Base-by-base conservation (phyloP, 2,329 filamentous ascomycete species). In the Fusarium sp. region DNA sequence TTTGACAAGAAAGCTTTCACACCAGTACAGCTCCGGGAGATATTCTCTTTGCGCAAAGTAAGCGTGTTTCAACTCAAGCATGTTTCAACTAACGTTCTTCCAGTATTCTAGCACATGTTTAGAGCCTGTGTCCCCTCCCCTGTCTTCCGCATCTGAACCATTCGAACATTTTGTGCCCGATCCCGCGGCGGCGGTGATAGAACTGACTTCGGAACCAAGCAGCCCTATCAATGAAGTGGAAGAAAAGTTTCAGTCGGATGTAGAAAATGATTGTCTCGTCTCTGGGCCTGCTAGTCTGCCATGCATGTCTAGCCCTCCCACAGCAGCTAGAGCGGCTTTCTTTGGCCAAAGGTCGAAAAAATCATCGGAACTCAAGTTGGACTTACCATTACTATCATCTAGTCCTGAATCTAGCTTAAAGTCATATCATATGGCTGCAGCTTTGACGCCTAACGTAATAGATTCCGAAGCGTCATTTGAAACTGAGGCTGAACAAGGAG, bases 131-230 rank as follows among this genome's bases (percentile, higher is more conserved):
- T 77, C 73, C 10, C 74, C 72, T 13, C 77, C 73, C 4, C 60
- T 79, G 8, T 77, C 75, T 16, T 76, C 76, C 9, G 40, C 70
- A 3, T 73, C 70, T 6, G 70, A 69, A 8, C 6, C 41, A 9
- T 56, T 55, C 16, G 57, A 53, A 9, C 51, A 56, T 1, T 77
- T 73, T 50, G 30, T 75, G n/a, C 77, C 74, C 1, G 41, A 58
- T 9, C 38, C 51, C 2, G 57, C 63, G 1, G 61, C 61, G 26
- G 62, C 69, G 8, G 16, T 69, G 5, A 72, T 80, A 4, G 74
- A 77, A 36, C 54, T 77, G 2, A 74, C 74, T 30, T 78, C 77
- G 0, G 77, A 78, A 3, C 76, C 79, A 13, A 62, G 42, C 15
- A 80, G 69, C 23, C 76, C 77, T 4, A n/a, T 45, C 8, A 47